A percentile compares a stretch with the other conserved stretches of the same genome.
These are phyloP conservation scores for Schizosaccharomyces osmophilus DNA, from an alignment of 805 yeast genomes.

Conservation along the genomic window DNA sequence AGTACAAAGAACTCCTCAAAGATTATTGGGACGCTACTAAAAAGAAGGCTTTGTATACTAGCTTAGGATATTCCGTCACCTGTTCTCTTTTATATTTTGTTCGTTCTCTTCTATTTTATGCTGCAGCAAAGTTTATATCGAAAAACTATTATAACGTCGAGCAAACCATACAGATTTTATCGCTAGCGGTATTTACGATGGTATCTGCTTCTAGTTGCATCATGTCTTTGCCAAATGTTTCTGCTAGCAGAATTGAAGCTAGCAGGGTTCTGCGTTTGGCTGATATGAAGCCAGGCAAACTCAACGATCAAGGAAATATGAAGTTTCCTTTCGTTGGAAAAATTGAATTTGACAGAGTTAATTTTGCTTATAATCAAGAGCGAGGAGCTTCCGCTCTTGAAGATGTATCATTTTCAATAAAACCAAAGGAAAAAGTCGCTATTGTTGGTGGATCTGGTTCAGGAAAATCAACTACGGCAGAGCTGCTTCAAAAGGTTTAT, in stretches of 20 bases:
- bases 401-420: conserved; percentile 21
- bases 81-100: conserved; percentile 19
- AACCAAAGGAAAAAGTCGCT: conserved; percentile 30
- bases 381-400: conserved; percentile 19
- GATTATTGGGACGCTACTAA: conserved; percentile 10
- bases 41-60: conserved; percentile 5
- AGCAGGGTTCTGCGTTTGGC: conserved; percentile 6
- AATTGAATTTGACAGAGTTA: not conserved
- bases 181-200: conserved; percentile 50
- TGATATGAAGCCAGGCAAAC: conserved; percentile 3
- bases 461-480: conserved; percentile 64
- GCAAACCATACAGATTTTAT: conserved; percentile 43
- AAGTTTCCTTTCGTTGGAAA: not conserved
- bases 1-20: conserved; percentile 12
- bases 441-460: conserved; percentile 72
- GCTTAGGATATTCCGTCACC: conserved; percentile 13
- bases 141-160: conserved; percentile 26
- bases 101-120: conserved; percentile 53
- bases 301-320: not conserved
- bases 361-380: conserved; percentile 11
- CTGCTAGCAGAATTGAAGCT: conserved; percentile 34
- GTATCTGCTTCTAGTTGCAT: conserved; percentile 36
- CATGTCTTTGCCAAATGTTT: conserved; percentile 49
- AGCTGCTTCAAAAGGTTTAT: conserved; percentile 33
- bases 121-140: conserved; percentile 53